Percentiles rank a stretch among this genome's conserved stretches.
Evolutionary conservation across 139 green algal genomes (phyloP).

Genomic region (Trebouxia sp.): DNA sequence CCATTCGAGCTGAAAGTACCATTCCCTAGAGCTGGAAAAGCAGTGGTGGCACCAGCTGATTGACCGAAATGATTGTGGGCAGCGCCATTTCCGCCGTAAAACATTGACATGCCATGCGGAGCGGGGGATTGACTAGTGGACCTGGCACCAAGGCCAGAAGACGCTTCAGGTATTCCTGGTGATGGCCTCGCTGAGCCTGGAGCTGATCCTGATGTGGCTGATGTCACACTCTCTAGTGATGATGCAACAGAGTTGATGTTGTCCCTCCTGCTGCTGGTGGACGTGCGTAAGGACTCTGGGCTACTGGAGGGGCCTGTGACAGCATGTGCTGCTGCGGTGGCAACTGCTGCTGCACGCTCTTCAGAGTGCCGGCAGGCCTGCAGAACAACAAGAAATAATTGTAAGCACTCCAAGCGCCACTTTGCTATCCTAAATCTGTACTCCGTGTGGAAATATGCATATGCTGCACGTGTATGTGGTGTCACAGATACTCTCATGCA

Average conservation of each 20-base stretch:
- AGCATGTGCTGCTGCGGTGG: conserved; percentile 25
- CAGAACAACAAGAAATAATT: neutral
- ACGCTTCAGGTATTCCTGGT: neutral
- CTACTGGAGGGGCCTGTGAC: conserved; percentile 22
- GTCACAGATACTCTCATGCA: neutral
- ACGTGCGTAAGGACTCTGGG: neutral
- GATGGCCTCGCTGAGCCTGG: neutral
- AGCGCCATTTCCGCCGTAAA: conserved; percentile 20
- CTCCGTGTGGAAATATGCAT: neutral
- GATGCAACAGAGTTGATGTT: neutral
- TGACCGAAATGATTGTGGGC: neutral
- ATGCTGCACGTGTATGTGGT: neutral
- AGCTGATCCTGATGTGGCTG: conserved; percentile 1
- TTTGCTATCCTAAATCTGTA: neutral
- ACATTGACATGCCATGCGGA: conserved; percentile 1
- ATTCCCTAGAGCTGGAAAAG: conserved; percentile 18
- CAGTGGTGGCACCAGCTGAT: neutral
- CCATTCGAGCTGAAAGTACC: conserved; percentile 24
- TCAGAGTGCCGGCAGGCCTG: conserved; percentile 35
- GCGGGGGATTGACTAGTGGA: conserved; percentile 19
- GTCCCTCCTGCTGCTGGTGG: conserved; percentile 3
- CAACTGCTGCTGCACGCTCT: conserved; percentile 30
- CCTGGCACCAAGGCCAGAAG: neutral
- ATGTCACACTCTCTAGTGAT: conserved; percentile 12
- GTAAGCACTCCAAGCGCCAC: neutral